Evolutionary conservation across 306 rosid species (phyloP), one percentile per base, ranked within the genome.

Genomic region (Fragaria nilgerrensis): DNA sequence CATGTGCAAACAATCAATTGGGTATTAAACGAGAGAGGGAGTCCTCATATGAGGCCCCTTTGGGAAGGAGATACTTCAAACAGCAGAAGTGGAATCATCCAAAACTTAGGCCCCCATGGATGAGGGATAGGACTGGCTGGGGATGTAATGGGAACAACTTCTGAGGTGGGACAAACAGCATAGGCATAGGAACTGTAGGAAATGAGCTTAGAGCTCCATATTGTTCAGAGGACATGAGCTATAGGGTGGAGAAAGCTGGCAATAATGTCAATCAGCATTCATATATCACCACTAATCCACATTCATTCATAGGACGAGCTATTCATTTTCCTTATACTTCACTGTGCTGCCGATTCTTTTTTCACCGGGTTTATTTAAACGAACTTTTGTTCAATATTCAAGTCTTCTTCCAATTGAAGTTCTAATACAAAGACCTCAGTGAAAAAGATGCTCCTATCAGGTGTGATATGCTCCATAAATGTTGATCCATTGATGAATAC

Each of bases 31-130:
- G 89, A 43, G 77, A 74, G 27, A 91, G 88, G 79, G 90, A 62
- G 75, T 80, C 87, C 61, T 85, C 99, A 0, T 56, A 39, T 66
- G 96, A 91, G 83, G 74, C 48, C 29, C 70, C 70, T 44, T 36
- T 91, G 89, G 96, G 96, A 70, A 85, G 48, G 64, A 83, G 71
- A 82, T 86, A 88, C 81, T 96, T 87, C 81, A 89, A 87, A 82
- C 99, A 91, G 90, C 97, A 93, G 81, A 96, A 92, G 81, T 85
- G 96, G 97, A 88, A 88, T 82, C 82, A 85, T 82, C 56, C 89
- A 62, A 90, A 91, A 80, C 75, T 58, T 59, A 79, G 85, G 44
- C 89, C 84, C 58, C 89, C 96, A 22, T 86, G 95, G 89, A 80
- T 84, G 47, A 37, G 75, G 61, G 76, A 79, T 75, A 83, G 85